Base-by-base conservation (phyloP, 768 basidiomycete genomes). In the Heimioporus sp. region DNA sequence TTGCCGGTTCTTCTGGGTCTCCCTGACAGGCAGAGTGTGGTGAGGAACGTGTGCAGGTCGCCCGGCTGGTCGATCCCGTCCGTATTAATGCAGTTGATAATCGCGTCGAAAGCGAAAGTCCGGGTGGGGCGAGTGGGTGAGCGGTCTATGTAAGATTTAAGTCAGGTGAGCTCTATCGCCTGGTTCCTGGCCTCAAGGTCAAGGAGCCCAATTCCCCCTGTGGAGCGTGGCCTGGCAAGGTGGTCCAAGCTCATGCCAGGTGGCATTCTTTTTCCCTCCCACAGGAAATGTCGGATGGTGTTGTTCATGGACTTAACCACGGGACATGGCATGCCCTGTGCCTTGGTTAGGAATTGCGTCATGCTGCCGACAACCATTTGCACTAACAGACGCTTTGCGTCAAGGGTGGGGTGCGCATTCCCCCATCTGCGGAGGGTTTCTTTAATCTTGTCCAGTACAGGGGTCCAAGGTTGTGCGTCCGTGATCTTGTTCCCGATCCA, bases 261-360 rank as follows among this genome's bases (percentile, higher is more conserved):
- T 17, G 30, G 31, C 28, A 56, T 19, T 19, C 6, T 11, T 10
- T 19, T 7, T 11, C 39, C 39, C 8, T 48, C 2, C 47, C 47
- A 48, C 3, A 48, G 10, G 12, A 48, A 48, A 9, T 13, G 4
- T 1, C 11, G 28, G 2, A n/a, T 21, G 12, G 10, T 5, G 1
- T 8, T 32, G 5, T 19, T 4, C 13, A 4, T 8, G n/a, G 32
- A 34, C 8, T 3, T 19, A 6, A 8, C 4, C 1, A 46, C 3
- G 30, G 12, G 19, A 12, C 16, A 8, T 11, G 47, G 47, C 46
- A 48, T 48, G 0, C 46, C 37, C 37, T 70, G 70, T 0, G 68
- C 69, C n/a, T 53, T 56, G 0, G 65, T 63, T 0, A 70, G 61
- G 56, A 67, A 73, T 51, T 73, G 71, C 0, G 68, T 64, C 50